Evolutionary conservation across 2,329 filamentous ascomycete species (phyloP), one percentile per base, ranked within the genome.

Genomic region (Cordyceps militaris): DNA sequence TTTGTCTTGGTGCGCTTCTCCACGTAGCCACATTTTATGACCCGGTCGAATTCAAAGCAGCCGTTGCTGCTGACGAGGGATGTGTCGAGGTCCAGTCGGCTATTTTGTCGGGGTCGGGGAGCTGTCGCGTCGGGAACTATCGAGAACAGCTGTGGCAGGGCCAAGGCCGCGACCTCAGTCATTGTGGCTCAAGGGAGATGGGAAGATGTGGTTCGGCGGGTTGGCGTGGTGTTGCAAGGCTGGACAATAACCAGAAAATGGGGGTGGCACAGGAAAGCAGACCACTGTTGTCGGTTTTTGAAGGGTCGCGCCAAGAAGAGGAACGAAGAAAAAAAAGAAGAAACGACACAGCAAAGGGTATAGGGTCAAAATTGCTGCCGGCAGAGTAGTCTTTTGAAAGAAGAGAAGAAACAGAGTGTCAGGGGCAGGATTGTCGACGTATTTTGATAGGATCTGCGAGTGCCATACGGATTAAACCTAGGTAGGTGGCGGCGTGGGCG

Each of bases 1-100:
- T 95, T 96, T 60, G 93, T 97, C 77, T 93, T 96, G 66, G 91
- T 95, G 64, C 93, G 85, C 74, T 96, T 96, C 68, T 88, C 82
- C 40, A 96, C 85, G 64, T 87, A 88, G 59, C 93, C 92, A 58
- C 87, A 85, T 75, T 96, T 97, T 71, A 97, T 82, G 57, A 97
- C 89, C 52, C 91, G 87, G 72, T 99, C 94, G 67, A 95, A 96
- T 67, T 94, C 92, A 71, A 96, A 99, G 72, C 91, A 94, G 61
- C 94, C 94, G 72, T 96, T 92, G 72, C 96, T 87, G 69, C 93
- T 96, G 62, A 97, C 91, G 4, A 91, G 90, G 30, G 90, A 94
- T 16, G 85, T 79, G 63, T 88, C 84, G 44, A 87, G 69, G 26
- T 70, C 66, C 24, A 66, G 64, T 47, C 68, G 66, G 57, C 64